Base-by-base conservation (phyloP, 495 filamentous ascomycete species). In the Mycothermus thermophilus region DNA sequence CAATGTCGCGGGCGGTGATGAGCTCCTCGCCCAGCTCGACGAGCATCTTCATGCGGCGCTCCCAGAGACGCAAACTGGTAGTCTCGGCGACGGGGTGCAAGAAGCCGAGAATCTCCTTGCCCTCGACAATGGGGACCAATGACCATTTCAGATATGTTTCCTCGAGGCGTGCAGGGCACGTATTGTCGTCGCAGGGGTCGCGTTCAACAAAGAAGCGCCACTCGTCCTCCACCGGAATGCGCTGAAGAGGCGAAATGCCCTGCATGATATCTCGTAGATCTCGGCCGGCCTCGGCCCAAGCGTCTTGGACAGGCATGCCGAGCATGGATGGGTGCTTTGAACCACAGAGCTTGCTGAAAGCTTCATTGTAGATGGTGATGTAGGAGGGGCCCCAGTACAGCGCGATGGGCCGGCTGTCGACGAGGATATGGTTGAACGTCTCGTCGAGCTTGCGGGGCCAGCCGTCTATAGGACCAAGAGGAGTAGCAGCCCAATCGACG, bases 121-220 rank as follows among this genome's bases (percentile, higher is more conserved):
- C 55, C 8, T 69, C 67, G 11, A 72, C 50, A 14, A 79, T 60
- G 20, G 74, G 74, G 14, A 72, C 67, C 26, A 79, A 58, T 5
- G 66, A 70, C 72, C 73, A 77, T 30, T 65, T 66, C 38, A 77
- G 69, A 30, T 75, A 77, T 0, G 63, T 67, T 55, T 82, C 77
- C 51, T 80, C 74, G 1, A 74, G 52, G 38, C 59, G 54, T n/a
- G n/a, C n/a, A 6, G 61, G 8, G 50, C 62, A 23, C 55, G 57
- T 26, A 55, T 49, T 43, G 50, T 60, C 35, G 2, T 34, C 37
- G 11, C 50, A 51, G 3, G 48, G 31, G 17, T 47, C 50, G 22
- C 53, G 21, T 22, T 79, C 65, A 33, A 80, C 48, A 15, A 63
- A 57, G 34, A 63, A 48, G 6, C 46, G 40, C 34, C 53, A 62